Evolutionary conservation across 2,329 filamentous ascomycete species (phyloP).

Genomic region (Sporothrix schenckii): DNA sequence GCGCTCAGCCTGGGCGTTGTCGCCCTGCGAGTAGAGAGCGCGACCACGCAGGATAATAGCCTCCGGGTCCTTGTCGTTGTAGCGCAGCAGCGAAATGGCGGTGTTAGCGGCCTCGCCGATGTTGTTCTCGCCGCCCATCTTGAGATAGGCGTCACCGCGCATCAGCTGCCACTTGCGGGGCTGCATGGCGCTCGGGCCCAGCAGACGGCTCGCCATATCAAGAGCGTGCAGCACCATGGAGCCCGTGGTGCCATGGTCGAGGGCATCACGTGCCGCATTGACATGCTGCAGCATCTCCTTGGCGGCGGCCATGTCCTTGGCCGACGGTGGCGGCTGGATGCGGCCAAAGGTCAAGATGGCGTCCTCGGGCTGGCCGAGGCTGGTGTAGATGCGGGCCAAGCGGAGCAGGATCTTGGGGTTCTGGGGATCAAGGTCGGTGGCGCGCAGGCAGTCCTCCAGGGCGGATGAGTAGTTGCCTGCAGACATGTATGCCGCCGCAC

Average conservation of each 20-base stretch:
- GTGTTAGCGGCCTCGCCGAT: conserved; percentile 91
- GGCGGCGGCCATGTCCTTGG: conserved; percentile 83
- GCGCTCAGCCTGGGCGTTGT: conserved; percentile 92
- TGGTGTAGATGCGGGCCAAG: conserved; percentile 86
- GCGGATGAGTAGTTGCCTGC: conserved; percentile 77
- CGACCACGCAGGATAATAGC: conserved; percentile 87
- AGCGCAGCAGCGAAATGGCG: conserved; percentile 81
- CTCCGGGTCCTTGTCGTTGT: conserved; percentile 90
- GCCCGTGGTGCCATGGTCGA: conserved; percentile 74
- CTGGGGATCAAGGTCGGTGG: conserved; percentile 79
- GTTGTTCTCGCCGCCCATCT: conserved; percentile 87
- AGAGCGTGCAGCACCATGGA: conserved; percentile 92
- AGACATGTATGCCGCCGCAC: conserved; percentile 91
- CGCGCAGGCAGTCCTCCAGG: conserved; percentile 81
- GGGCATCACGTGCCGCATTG: conserved; percentile 73
- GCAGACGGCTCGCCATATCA: conserved; percentile 81
- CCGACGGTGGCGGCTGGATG: conserved; percentile 77
- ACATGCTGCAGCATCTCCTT: conserved; percentile 84
- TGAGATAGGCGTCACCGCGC: conserved; percentile 87
- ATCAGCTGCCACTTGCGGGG: conserved; percentile 94
- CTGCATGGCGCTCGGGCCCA: conserved; percentile 74
- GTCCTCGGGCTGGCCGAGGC: conserved; percentile 81
- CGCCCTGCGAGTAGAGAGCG: conserved; percentile 85
- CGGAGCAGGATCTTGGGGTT: conserved; percentile 89
- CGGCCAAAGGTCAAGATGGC: conserved; percentile 79